Evolutionary conservation across 306 rosid species (phyloP).

Genomic region (Fagus sylvatica): DNA sequence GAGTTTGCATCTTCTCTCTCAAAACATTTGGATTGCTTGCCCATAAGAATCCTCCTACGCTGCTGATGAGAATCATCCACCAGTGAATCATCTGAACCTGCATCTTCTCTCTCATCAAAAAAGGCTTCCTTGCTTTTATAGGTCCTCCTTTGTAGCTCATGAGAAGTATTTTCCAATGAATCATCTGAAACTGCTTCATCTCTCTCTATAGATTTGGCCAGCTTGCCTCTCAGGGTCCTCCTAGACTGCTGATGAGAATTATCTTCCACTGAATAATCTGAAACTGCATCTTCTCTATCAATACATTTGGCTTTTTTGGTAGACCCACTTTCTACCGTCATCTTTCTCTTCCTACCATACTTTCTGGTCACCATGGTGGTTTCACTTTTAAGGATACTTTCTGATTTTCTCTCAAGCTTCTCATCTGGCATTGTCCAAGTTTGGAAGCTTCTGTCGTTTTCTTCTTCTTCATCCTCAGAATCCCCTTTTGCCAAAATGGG

Average conservation of each 20-base stretch:
- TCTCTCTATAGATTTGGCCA: constrained; percentile 26
- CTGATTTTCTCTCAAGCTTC: constrained; percentile 54
- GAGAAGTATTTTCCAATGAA: constrained; percentile 38
- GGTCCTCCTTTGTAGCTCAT: constrained; percentile 12
- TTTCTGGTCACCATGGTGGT: constrained; percentile 39
- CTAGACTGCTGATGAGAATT: constrained; percentile 38
- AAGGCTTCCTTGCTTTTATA: constrained; percentile 25
- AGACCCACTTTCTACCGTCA: constrained; percentile 33
- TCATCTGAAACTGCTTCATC: constrained; percentile 34
- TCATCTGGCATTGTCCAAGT: constrained; percentile 51
- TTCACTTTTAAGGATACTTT: constrained; percentile 40
- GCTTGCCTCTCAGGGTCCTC: constrained; percentile 67
- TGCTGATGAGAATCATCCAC: constrained; percentile 26
- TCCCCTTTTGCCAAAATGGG: constrained; percentile 71
- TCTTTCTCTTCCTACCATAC: constrained; percentile 75
- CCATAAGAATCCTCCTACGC: constrained; percentile 14
- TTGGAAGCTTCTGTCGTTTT: constrained; percentile 42
- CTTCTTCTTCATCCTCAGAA: constrained; percentile 51
- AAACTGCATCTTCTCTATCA: constrained; percentile 42
- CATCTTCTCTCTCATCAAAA: constrained; percentile 28
- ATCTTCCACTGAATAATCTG: constrained; percentile 46
- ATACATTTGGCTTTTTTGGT: constrained; percentile 53
- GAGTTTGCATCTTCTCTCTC: constrained; percentile 31
- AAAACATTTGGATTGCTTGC: constrained; percentile 20
- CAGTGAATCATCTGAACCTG: constrained; percentile 40